Base-by-base conservation (phyloP, 148 eudicot genomes). In the Silene conica region DNA sequence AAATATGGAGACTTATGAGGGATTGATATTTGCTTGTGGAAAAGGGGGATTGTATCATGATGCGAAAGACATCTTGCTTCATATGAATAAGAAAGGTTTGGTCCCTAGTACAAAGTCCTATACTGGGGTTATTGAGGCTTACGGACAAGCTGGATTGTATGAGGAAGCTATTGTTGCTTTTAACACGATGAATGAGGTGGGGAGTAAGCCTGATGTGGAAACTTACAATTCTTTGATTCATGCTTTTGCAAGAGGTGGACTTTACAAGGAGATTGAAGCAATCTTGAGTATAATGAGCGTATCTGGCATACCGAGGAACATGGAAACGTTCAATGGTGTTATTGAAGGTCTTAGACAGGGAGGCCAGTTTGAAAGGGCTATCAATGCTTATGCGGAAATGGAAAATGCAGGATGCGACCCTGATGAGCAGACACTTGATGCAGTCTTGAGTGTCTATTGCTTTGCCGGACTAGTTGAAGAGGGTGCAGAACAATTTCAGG, bases 1-100 rank as follows among this genome's bases (percentile, higher is more conserved):
- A 5, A 89, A 94, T 83, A 94, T 94, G 97, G 95, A 88, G 83
- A 94, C 98, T 10, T 94, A 94, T 65, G 98, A 94, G 75, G 97
- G 97, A 10, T 82, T 94, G 86, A 87, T 88, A 73, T 80, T 76
- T 77, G 91, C 98, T 57, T 94, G 97, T 84, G 98, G 98, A 55
- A 91, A 88, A 76, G 98, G 97, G 59, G 98, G 98, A 73, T 88
- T 94, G 79, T 84, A 89, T 69, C 88, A 86, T 76, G 98, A 94
- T 73, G 93, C 91, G 21, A 88, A 79, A 81, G 82, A 76, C 71
- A 88, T 94, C 76, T 75, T 94, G 54, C 86, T 72, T 81, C 91
- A 91, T 81, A 87, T 94, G 90, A 81, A 76, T 63, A 86, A 83
- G 64, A 88, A 88, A 73, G 84, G 90, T 68, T 63, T 89, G 78